Evolutionary conservation across 257 asterid species (phyloP).

Genomic region (Solanum virginianum): DNA sequence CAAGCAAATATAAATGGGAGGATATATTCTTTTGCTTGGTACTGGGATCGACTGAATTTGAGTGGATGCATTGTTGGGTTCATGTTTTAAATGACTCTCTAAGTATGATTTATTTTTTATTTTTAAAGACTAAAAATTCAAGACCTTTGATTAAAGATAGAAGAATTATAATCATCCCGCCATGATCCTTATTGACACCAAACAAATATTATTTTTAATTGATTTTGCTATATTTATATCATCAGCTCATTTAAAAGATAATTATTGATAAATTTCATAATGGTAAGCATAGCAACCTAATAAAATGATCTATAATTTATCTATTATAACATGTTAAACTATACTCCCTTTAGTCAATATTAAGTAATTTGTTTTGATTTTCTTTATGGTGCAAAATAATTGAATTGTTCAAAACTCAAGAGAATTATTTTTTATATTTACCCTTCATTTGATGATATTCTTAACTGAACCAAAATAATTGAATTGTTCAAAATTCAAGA

Average conservation of each 20-base stretch:
- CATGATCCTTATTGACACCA: too few species aligned
- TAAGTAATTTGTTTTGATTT: too few species aligned
- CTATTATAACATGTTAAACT: too few species aligned
- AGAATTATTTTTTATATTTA: too few species aligned
- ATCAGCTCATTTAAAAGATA: background rate
- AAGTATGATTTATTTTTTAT: background rate
- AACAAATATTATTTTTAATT: background rate
- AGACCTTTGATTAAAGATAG: background rate
- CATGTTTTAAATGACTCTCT: fast-evolving
- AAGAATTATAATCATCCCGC: background rate
- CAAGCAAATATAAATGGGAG: background rate
- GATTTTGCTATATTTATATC: background rate
- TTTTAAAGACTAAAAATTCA: fast-evolving
- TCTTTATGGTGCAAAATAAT: too few species aligned
- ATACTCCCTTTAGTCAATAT: too few species aligned
- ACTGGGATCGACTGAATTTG: fast-evolving
- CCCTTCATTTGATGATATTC: too few species aligned
- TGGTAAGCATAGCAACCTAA: too few species aligned
- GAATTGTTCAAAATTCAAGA: too few species aligned
- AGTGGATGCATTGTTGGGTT: fast-evolving
- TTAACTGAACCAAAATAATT: too few species aligned
- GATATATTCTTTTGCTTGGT: background rate
- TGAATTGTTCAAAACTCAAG: too few species aligned
- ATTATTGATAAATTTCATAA: background rate
- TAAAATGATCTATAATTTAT: too few species aligned